Base-by-base conservation (phyloP, 2,329 filamentous ascomycete genomes). In the Neofusicoccum parvum region DNA sequence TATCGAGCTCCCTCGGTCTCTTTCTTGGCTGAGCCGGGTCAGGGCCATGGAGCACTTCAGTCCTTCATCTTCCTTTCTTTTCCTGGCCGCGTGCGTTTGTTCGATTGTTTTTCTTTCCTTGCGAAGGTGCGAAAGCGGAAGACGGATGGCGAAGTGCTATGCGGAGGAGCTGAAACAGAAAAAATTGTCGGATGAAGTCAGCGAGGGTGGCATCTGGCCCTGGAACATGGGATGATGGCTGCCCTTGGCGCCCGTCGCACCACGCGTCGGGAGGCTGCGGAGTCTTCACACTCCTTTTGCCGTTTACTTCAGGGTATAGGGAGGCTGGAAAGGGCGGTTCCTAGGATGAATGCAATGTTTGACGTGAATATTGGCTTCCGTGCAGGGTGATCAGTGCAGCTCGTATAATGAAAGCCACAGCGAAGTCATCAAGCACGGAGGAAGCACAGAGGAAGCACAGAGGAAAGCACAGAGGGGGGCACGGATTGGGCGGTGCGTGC, bases 321-420 rank as follows among this genome's bases (percentile, higher is more conserved):
- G 39, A 45, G 54, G 53, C 53, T 45, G 53, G 41, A 58, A 58
- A 58, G 53, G 39, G 54, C 54, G 54, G 27, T 46, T 59, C 39
- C 54, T 59, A 59, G 54, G 54, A 59, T 59, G 54, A 59, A 59
- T 59, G 54, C 54, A 59, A 59, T 59, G 54, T 59, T 59, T 59
- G 54, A 59, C 39, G 54, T 59, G 54, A 59, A 59, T 59, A 59
- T 59, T 59, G 54, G 39, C 54, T 59, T 59, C 54, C 39, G 54
- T 59, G 54, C 54, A 17, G 34, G 54, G 54, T 59, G 54, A 59
- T 45, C 54, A 46, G 54, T 59, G 54, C 39, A 15, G 15, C 36
- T 32, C 27, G 23, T 17, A 50, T 36, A 45, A 45, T 34, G 45
- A n/a, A 59, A 41, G n/a, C 14, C 15, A 43, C 17, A 27, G 23